Base-by-base conservation (phyloP, 2,329 filamentous ascomycete species). In the Xylaria sp. region DNA sequence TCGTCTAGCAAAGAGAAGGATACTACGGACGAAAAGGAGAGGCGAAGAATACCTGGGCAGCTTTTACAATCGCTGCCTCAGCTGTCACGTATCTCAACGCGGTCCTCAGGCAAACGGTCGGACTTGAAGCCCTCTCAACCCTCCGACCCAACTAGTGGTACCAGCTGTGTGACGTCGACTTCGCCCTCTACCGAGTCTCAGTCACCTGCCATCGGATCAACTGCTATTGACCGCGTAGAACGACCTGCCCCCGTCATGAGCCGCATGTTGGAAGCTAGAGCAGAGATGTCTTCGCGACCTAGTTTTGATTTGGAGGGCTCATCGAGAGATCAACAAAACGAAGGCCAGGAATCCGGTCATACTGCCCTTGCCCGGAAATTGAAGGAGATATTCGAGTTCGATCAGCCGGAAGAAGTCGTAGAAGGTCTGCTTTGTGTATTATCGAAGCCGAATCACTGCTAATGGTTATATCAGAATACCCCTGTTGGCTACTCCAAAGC, bases 401-500 rank as follows among this genome's bases (percentile, higher is more conserved):
- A 94, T 34, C 85, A 88, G 46, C 87, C 92, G 0, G 96, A 99
- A 78, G 91, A 94, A 70, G 93, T 98, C 25, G 89, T 97, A 70
- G 90, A 92, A 80, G 90, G 90, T 91, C 80, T 63, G 80, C 63
- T 65, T 13, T 46, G 34, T 71, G 32, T 10, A 15, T n/a, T n/a
- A n/a, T 13, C 7, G 0, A 10, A 51, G 13, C 1, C 41, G 28
- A 18, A 12, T 15, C 32, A 9, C 1, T n/a, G 54, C 37, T 61
- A 48, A 70, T 56, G 3, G 12, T 58, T 6, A 44, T 20, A 3
- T 44, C 79, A 89, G 95, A 98, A 83, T 98, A 97, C 78, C 92
- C 94, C 9, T 98, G 95, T 82, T 98, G 94, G 90, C 84, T 98
- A 48, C 83, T 98, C 41, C 94, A 98, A 79, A 97, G 92, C 77